Base-by-base conservation (phyloP, 768 basidiomycete species). In the Suillus alpinus region DNA sequence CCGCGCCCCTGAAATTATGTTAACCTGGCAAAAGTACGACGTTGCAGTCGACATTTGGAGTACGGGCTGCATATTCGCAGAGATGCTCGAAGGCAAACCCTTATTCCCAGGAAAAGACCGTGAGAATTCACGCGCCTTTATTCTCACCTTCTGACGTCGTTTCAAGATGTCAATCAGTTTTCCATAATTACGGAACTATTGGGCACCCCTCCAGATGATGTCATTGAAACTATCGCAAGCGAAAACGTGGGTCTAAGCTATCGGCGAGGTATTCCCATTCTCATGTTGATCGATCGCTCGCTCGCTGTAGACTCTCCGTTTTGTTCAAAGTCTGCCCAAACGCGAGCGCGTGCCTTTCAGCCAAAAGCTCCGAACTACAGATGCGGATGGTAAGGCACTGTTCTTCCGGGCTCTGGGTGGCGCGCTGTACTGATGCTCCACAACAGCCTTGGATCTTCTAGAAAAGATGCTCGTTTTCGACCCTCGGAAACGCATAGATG, bases 1-100 rank as follows among this genome's bases (percentile, higher is more conserved):
- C 74, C 90, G 97, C 56, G 97, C 97, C 6, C 97, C 97, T 6
- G 97, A 99, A 77, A 99, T 99, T 79, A 99, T 99, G 97, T 83
- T 99, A 72, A 99, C 97, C 41, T 99, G 97, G 97, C 97, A 99
- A 76, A 98, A 98, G 80, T 99, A 99, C 78, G 96, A 98, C 75
- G 95, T 98, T 59, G 97, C 96, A 56, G 97, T 99, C 63, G 97
- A 99, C 73, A 96, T 98, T 72, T 98, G 97, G 97, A 95, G 93
- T 70, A 95, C 95, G 12, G 97, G 95, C 6, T 99, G 97, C 79
- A 98, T 99, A 74, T 98, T 99, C 70, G 97, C 97, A 6, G 97
- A 99, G 80, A 99, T 99, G 97, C 78, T 99, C 53, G 95, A 98
- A 73, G 97, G 97, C 36, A 98, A 98, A 73, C 96, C 97, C 0